These are phyloP conservation scores for Trametes punicea DNA, from an alignment of 768 basidiomycete species.

Conservation along the genomic window DNA sequence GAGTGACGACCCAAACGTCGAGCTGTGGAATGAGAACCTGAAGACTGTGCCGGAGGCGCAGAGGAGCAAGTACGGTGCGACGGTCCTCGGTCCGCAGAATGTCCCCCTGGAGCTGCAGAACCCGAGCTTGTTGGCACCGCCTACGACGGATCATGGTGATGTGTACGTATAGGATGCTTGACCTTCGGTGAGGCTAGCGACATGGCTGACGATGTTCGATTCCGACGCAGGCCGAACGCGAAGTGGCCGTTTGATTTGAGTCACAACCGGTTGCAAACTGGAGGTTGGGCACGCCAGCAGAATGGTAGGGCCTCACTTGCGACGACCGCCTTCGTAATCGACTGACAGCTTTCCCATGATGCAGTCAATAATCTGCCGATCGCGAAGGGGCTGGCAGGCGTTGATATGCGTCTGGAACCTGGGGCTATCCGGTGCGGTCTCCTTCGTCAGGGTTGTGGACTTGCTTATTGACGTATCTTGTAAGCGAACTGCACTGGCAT, in stretches of 20 bases:
- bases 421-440: slow-evolving; percentile 28
- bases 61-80: slow-evolving; percentile 25
- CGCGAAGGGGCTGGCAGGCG: slow-evolving; percentile 39
- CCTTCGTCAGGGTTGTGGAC: background rate
- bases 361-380: slow-evolving; percentile 48
- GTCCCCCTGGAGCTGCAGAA: slow-evolving; percentile 32
- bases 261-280: slow-evolving; percentile 53
- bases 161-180: slow-evolving; percentile 20
- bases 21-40: slow-evolving; percentile 14
- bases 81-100: slow-evolving; percentile 33
- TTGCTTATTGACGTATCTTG: background rate
- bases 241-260: slow-evolving; percentile 59
- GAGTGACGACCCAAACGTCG: slow-evolving; percentile 24
- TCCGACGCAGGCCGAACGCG: slow-evolving; percentile 38
- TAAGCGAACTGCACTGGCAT: slow-evolving; percentile 34
- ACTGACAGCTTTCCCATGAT: background rate
- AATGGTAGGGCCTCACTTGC: slow-evolving; percentile 35
- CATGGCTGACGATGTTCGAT: background rate
- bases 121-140: slow-evolving; percentile 32
- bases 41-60: slow-evolving; percentile 36
- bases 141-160: slow-evolving; percentile 33
- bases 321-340: background rate
- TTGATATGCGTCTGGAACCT: slow-evolving; percentile 32
- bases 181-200: background rate
- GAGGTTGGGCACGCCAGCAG: slow-evolving; percentile 60